Percentiles rank a stretch among this genome's conserved stretches.
Evolutionary conservation across 352 stramenopile species (phyloP).

Genomic region (Plasmopara muralis): DNA sequence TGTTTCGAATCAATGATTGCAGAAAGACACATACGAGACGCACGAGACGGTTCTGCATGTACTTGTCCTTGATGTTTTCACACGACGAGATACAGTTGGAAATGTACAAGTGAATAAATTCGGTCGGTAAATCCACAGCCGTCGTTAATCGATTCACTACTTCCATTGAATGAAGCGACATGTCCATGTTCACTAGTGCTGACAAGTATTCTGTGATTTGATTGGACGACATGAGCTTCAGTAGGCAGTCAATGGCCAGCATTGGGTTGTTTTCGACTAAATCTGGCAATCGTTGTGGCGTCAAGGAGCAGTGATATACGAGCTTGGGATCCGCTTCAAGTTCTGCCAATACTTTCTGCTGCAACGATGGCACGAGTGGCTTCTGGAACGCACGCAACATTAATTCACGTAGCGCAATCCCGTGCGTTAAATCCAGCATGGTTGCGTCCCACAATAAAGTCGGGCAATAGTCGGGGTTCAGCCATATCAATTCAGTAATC

Average conservation of each 20-base stretch:
- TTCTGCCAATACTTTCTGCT: slow-evolving; percentile 86
- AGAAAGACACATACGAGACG: slow-evolving; percentile 98
- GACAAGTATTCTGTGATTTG: slow-evolving; percentile 95
- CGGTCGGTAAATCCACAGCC: slow-evolving; percentile 89
- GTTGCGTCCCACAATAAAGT: slow-evolving; percentile 87
- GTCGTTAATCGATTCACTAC: slow-evolving; percentile 92
- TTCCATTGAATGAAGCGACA: slow-evolving; percentile 99
- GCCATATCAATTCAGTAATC: slow-evolving; percentile 87
- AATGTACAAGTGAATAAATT: slow-evolving; percentile 99
- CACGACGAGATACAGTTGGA: slow-evolving; percentile 98
- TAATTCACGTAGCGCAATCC: slow-evolving; percentile 81
- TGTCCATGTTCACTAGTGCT: slow-evolving; percentile 97
- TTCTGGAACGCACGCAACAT: slow-evolving; percentile 89
- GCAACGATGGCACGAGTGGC: slow-evolving; percentile 79
- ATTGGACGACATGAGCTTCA: slow-evolving; percentile 87
- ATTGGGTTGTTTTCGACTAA: slow-evolving; percentile 98
- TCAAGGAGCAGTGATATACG: slow-evolving; percentile 90
- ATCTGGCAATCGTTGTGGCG: slow-evolving; percentile 90
- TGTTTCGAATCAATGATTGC: slow-evolving; percentile 97
- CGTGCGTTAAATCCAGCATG: slow-evolving; percentile 84
- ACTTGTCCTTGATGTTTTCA: slow-evolving; percentile 98
- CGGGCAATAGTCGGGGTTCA: slow-evolving; percentile 89
- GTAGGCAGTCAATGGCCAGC: slow-evolving; percentile 94
- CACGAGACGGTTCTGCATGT: slow-evolving; percentile 96
- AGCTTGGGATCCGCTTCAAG: slow-evolving; percentile 86